Evolutionary conservation across 768 basidiomycete species (phyloP).

Genomic region (Tulasnella sp.): DNA sequence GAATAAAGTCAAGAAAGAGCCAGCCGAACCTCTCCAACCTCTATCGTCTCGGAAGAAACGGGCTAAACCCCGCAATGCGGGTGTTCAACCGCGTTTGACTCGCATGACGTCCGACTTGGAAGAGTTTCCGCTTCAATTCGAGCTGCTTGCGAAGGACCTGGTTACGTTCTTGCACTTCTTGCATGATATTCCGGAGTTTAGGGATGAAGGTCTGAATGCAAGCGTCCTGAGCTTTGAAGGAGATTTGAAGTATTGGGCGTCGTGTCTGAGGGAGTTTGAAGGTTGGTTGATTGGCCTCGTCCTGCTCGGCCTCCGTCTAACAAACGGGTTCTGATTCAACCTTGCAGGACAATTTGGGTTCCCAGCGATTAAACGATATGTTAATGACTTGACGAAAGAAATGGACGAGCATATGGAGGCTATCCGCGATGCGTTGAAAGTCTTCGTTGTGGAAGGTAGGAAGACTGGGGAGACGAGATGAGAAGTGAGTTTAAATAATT

Average conservation of each 20-base stretch:
- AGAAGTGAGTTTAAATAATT: background rate
- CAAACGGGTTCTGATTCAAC: background rate
- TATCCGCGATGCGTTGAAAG: conserved; percentile 56
- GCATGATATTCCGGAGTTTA: conserved; percentile 67
- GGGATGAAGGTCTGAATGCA: conserved; percentile 60
- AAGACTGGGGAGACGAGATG: background rate
- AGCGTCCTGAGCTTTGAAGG: conserved; percentile 61
- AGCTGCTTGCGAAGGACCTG: conserved; percentile 55
- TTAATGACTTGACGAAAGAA: conserved; percentile 56
- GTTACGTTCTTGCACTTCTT: conserved; percentile 60
- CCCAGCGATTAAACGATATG: conserved; percentile 63
- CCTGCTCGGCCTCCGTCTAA: background rate
- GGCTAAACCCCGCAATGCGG: background rate
- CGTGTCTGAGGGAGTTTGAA: conserved; percentile 56
- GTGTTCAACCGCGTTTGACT: background rate
- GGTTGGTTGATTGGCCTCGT: conserved; percentile 32
- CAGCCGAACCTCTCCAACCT: conserved; percentile 33
- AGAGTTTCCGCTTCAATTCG: conserved; percentile 57
- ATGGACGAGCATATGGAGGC: conserved; percentile 67
- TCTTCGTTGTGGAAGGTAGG: conserved; percentile 68
- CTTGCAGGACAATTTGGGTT: conserved; percentile 58
- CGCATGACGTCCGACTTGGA: conserved; percentile 45
- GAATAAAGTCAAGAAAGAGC: conserved; percentile 38
- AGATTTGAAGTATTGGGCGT: conserved; percentile 72
- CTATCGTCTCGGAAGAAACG: background rate